These are phyloP conservation scores for Hypoxylon sp. DNA, from an alignment of 2,329 filamentous ascomycete species.

Conservation along the genomic window DNA sequence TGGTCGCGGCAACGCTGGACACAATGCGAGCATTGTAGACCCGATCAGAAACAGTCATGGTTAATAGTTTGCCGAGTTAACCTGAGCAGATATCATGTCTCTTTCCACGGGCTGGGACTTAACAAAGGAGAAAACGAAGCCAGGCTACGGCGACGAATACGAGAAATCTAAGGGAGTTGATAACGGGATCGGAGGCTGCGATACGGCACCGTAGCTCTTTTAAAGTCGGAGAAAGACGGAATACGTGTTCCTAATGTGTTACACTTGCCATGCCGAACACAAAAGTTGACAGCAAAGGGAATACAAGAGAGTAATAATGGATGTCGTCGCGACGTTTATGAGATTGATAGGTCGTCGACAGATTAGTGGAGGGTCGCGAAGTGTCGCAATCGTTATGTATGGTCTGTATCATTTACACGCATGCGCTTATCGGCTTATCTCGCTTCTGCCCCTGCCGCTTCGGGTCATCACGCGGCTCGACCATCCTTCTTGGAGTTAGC, in stretches of 20 bases:
- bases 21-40: slow-evolving; percentile 78
- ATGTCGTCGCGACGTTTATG: slow-evolving; percentile 3
- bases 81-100: slow-evolving; percentile 32
- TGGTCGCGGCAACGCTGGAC: slow-evolving; percentile 87
- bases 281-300: slow-evolving; percentile 27
- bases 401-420: background rate
- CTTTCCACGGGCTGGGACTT: background rate
- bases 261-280: slow-evolving; percentile 37
- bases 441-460: slow-evolving; percentile 29
- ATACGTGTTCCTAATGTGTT: slow-evolving; percentile 17
- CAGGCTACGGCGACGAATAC: slow-evolving; percentile 24
- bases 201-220: slow-evolving; percentile 16
- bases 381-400: slow-evolving; percentile 30
- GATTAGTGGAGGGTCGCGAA: slow-evolving; percentile 18
- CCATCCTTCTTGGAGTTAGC: slow-evolving; percentile 34
- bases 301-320: slow-evolving; percentile 29
- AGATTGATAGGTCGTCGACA: slow-evolving; percentile 16
- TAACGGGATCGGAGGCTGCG: slow-evolving; percentile 34
- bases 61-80: slow-evolving; percentile 19
- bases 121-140: slow-evolving; percentile 10
- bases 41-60: slow-evolving; percentile 63
- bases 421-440: slow-evolving; percentile 41
- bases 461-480: slow-evolving; percentile 25
- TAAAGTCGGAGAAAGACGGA: slow-evolving; percentile 17
- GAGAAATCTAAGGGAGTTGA: slow-evolving; percentile 21